Base-by-base conservation (phyloP, 2,329 filamentous ascomycete species). In the Fusarium sublunatum region DNA sequence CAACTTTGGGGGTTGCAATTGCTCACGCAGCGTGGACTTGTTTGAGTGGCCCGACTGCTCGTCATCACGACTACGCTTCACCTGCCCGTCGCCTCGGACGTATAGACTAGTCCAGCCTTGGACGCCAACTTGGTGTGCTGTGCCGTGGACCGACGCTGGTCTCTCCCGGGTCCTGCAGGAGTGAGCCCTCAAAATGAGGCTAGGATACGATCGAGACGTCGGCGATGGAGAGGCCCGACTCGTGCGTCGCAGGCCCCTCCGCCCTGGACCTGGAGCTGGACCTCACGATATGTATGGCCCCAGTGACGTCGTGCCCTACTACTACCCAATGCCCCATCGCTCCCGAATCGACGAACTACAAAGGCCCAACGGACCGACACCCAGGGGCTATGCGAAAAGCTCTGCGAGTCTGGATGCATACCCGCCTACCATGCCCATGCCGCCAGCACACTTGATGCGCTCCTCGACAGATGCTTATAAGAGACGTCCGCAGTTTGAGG, bases 401-500 rank as follows among this genome's bases (percentile, higher is more conserved):
- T 60, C 63, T 32, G 72, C 65, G 58, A 74, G 68, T 61, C 50
- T 70, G 58, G 73, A 74, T 53, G 68, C 64, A 53, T 65, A 69
- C 49, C 68, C 69, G 51, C 69, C 68, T 44, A 66, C 58, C 29
- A 74, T 74, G 70, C 69, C 70, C 48, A 60, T 60, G 53, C 70
- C 70, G 57, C 69, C 66, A 43, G 58, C 70, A 53, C 70, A 65
- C 43, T 60, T 73, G 47, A 52, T 61, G 34, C 70, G 70, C 57
- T 61, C 72, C 49, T 64, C 72, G 26, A 73, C 73, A 40, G 72
- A 74, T 58, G 66, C 65, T 32, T 72, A 75, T 59, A 63, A 73
- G 58, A 68, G 72, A 42, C 73, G 70, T 47, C 58, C 65, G 34
- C 65, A 69, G 35, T 67, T 72, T 43, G 54, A 70, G 36, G 61